Conservation (phyloP, 345 rosid genomes). For the Hypericum androsaemum region DNA sequence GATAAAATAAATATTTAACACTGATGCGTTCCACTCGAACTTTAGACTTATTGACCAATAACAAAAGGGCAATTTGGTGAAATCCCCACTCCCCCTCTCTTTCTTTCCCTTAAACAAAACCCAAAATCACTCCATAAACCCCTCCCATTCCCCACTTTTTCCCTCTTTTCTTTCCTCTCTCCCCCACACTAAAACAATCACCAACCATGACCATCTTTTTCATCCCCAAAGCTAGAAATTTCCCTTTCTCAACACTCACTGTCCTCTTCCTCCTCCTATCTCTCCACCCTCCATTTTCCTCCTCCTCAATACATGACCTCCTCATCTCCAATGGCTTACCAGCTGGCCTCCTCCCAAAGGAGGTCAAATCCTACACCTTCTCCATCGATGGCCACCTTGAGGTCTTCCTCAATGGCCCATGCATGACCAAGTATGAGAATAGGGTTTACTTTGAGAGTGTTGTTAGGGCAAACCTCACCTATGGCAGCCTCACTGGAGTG, state of each 20-base stretch:
- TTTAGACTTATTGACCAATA: no score
- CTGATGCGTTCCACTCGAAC: no score
- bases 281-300: neutral
- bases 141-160: conserved; percentile 1
- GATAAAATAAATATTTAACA: no score
- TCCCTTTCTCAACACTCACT: conserved; percentile 1
- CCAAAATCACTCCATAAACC: conserved; percentile 10
- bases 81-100: conserved; percentile 10
- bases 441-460: conserved; percentile 57
- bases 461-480: conserved; percentile 71
- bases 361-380: conserved; percentile 56
- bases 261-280: conserved; percentile 4
- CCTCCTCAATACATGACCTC: conserved; percentile 54
- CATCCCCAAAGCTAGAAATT: conserved; percentile 4
- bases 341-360: conserved; percentile 68
- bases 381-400: conserved; percentile 55
- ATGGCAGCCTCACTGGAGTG: conserved; percentile 60
- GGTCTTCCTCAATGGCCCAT: conserved; percentile 67
- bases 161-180: no score
- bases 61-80: no score
- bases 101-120: neutral
- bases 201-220: conserved; percentile 19
- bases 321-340: conserved; percentile 76
- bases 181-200: neutral
- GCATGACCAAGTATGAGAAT: conserved; percentile 59